Conservation (phyloP, 2,329 filamentous ascomycete species). For the Exophiala oligosperma region DNA sequence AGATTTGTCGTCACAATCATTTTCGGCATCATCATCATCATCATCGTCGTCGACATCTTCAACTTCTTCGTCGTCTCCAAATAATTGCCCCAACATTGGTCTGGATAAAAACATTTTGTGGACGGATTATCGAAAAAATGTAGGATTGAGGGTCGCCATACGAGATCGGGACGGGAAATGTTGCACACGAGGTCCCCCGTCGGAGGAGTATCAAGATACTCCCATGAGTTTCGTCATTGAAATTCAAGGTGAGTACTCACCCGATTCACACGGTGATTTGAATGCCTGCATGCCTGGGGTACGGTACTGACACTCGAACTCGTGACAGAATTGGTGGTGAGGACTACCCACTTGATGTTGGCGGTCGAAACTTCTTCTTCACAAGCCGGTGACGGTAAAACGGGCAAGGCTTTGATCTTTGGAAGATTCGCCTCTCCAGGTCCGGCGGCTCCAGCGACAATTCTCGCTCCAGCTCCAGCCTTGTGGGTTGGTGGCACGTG, state of each 20-base stretch:
- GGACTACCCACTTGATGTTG: slow-evolving; percentile 62
- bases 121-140: slow-evolving; percentile 62
- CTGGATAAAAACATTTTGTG: slow-evolving; percentile 59
- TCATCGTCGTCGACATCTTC: too few relatives aligned
- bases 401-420: slow-evolving; percentile 63
- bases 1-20: slow-evolving; percentile 20
- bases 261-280: too few relatives aligned
- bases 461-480: too few relatives aligned
- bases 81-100: slow-evolving; percentile 20
- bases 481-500: too few relatives aligned
- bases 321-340: slow-evolving; percentile 63
- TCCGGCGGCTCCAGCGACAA: slow-evolving; percentile 17
- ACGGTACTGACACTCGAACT: not conserved
- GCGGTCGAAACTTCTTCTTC: slow-evolving; percentile 67
- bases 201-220: slow-evolving; percentile 54
- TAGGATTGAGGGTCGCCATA: slow-evolving; percentile 70
- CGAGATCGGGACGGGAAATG: slow-evolving; percentile 47
- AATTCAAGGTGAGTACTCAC: slow-evolving; percentile 62
- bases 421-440: slow-evolving; percentile 32
- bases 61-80: too few relatives aligned
- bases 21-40: slow-evolving; percentile 21
- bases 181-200: slow-evolving; percentile 7
- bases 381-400: slow-evolving; percentile 58
- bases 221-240: slow-evolving; percentile 69
- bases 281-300: too few relatives aligned